Evolutionary conservation across 192 early-diverging fungal genomes (phyloP).

Genomic region (Diversispora epigaea): DNA sequence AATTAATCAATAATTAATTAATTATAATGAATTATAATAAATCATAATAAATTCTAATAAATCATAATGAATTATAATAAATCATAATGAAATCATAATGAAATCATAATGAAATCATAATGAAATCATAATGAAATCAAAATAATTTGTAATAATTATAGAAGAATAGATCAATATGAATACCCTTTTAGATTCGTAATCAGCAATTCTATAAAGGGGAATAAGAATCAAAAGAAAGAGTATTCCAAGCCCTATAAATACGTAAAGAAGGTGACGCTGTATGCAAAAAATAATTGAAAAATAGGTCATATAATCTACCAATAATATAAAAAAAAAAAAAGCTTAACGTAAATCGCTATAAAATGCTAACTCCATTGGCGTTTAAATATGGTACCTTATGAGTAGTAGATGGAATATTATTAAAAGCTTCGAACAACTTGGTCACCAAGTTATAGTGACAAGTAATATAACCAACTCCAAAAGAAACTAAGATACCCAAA

Average conservation of each 20-base stretch:
- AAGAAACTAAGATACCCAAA: conserved; percentile 27
- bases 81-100: too few species aligned
- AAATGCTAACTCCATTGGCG: background rate
- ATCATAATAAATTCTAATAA: too few species aligned
- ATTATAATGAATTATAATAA: background rate
- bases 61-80: too few species aligned
- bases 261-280: conserved; percentile 46
- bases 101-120: too few species aligned
- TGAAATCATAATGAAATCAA: too few species aligned
- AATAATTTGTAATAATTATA: too few species aligned
- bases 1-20: background rate
- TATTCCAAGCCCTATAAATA: conserved; percentile 39
- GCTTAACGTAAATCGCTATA: background rate
- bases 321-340: background rate
- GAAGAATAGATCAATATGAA: too few species aligned
- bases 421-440: conserved; percentile 28
- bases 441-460: conserved; percentile 30
- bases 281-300: background rate
- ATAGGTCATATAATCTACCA: background rate
- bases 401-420: conserved; percentile 35
- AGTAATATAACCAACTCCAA: conserved; percentile 34
- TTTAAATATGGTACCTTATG: conserved; percentile 28
- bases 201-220: conserved; percentile 47
- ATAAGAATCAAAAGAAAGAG: conserved; percentile 47
- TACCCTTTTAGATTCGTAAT: conserved; percentile 49